Base-by-base conservation (phyloP, 345 rosid species). In the Noccaea bulbosa region DNA sequence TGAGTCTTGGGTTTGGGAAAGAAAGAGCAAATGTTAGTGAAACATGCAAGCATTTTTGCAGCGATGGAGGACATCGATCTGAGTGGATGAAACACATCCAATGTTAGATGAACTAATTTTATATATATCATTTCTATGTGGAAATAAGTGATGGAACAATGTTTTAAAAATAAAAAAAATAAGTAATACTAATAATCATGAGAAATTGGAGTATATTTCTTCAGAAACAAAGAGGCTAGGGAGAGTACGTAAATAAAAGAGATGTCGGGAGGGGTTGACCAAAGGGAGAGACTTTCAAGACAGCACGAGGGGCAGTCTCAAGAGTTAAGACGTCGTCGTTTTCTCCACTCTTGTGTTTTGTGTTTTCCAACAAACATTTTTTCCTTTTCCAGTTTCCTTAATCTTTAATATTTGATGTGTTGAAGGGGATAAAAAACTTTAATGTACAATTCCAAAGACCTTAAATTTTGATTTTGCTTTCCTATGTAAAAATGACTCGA, bases 41-140 rank as follows among this genome's bases (percentile, higher is more conserved):
- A 62, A 69, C 79, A 75, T 69, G 65, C 63, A 74, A 52, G 73
- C 78, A 53, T 67, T 68, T 61, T 75, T 75, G 69, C 74, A 61
- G 74, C 70, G 38, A 61, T 62, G 45, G 44, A 62, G 59, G 58
- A 30, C 74, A 69, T 69, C 64, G 79, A 74, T 74, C 5, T 58
- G 45, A 69, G 65, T 61, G 64, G 50, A 34, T 43, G 40, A 37
- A 22, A 67, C 27, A 59, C 14, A 60, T 59, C 24, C 40, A 15
- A 24, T 66, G 49, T 16, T 61, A 37, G 39, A 46, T 47, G 11
- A 37, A 54, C n/a, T 34, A 61, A 33, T 2, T 17, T 61, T 47
- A 12, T 46, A 9, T 20, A 4, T 15, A 8, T 59, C 14, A 34
- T 24, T 14, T 2, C 14, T n/a, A 51, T 17, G 9, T 20, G 20